A percentile compares a stretch with the other conserved stretches of the same genome.
Conservation (phyloP, 1,139 yeast genomes). For the Torulaspora pretoriensis region DNA sequence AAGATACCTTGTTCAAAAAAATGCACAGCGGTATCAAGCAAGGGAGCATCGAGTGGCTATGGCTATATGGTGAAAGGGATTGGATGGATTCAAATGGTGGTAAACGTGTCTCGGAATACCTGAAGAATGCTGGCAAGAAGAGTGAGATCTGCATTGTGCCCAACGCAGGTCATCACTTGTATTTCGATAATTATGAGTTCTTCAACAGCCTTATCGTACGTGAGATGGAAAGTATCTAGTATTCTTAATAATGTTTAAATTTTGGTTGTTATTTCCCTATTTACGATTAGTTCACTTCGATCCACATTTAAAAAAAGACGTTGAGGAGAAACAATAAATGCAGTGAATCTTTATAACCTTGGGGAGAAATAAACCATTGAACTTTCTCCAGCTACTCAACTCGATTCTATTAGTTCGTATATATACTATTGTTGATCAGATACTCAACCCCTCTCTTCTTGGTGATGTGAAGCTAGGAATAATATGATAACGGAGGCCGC, state of each 20-base stretch:
- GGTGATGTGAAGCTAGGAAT: not conserved
- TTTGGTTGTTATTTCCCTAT: too few species aligned
- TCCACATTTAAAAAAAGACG: too few species aligned
- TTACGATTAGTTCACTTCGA: too few species aligned
- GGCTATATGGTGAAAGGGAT: slow-evolving; percentile 73
- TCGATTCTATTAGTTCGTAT: too few species aligned
- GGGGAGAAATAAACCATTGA: too few species aligned
- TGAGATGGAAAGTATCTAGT: too few species aligned
- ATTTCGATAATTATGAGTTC: slow-evolving; percentile 50
- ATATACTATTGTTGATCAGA: too few species aligned
- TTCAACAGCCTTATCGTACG: slow-evolving; percentile 48
- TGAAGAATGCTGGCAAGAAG: slow-evolving; percentile 37
- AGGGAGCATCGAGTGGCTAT: slow-evolving; percentile 49
- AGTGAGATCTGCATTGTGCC: slow-evolving; percentile 45
- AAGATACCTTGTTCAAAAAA: slow-evolving; percentile 45
- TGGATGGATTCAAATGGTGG: slow-evolving; percentile 75
- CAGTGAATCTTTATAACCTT: too few species aligned
- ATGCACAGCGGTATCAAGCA: slow-evolving; percentile 10
- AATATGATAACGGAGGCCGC: slow-evolving; percentile 7
- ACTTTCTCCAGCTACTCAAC: too few species aligned
- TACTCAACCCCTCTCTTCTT: too few species aligned
- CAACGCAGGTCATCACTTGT: slow-evolving; percentile 67
- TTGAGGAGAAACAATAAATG: too few species aligned
- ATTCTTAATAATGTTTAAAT: too few species aligned
- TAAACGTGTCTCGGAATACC: slow-evolving; percentile 21